Base-by-base conservation (phyloP, 177 flowering plant genomes). In the Vitis hybrid region DNA sequence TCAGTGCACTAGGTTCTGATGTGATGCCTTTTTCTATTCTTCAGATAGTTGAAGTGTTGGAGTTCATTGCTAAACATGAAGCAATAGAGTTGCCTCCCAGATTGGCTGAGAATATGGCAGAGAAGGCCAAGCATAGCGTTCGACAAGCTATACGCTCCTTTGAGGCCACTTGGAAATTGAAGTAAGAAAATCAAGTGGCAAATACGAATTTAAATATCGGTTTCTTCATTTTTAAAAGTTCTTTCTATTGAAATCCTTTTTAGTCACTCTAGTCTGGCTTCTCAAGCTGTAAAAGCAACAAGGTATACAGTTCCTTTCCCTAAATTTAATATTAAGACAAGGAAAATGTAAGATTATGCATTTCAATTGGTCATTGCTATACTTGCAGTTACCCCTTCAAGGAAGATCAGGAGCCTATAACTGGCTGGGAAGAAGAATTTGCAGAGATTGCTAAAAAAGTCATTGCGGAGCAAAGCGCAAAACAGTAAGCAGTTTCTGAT, bases 71-170 rank as follows among this genome's bases (percentile, higher is more conserved):
- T 8, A 61, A 78, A 59, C 52, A 79, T 73, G 88, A 91, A 82
- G 79, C 82, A 30, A 78, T 87, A 68, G 74, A 79, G 10, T 60
- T 89, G 72, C 85, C 87, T 2, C 77, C 17, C 27, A 62, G 72
- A 64, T 60, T 91, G 61, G 93, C 90, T 7, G 74, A 74, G 55
- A 85, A 60, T 62, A 79, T 91, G 46, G 87, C 91, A 30, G 82
- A 77, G 19, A 78, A 74, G 59, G 83, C 91, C 24, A 81, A 83
- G 71, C 83, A 83, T 66, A 89, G 87, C 70, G 84, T 89, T 19
- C 85, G 91, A 11, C 96, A 89, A 81, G 96, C 96, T 56, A 82
- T 89, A 63, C 89, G 93, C 6, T 89, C 93, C 32, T 86, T 91
- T 57, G 93, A 91, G 74, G 96, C 93, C 10, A 69, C 86, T 21